Evolutionary conservation across 495 filamentous ascomycete genomes (phyloP), one percentile per base, ranked within the genome.

Genomic region (Penicillium flavigenum): DNA sequence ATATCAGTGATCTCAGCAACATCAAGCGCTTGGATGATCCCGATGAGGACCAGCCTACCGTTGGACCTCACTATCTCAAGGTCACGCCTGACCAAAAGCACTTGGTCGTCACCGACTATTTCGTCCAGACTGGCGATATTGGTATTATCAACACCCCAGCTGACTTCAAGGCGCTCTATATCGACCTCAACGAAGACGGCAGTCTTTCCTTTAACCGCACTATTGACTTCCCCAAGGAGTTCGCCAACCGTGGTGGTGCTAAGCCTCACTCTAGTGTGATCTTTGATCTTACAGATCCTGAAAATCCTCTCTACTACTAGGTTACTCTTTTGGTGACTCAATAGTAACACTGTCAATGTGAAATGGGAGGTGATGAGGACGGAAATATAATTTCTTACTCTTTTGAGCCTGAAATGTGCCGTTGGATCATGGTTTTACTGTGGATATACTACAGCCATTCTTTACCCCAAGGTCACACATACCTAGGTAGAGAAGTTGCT

Each of bases 31-130:
- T 87, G 22, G 84, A 87, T 53, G 70, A 86, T 59, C 83, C 83
- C 0, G 70, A 81, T 59, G 79, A 80, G 64, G 68, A 72, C 39
- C 83, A 87, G 60, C 81, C 81, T 24, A 82, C 78, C 54, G 75
- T 84, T 49, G 83, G 84, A 7, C 83, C 84, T 0, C 84, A 87
- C 68, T 85, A 85, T 57, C 70, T 86, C 69, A 86, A 86, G 72
- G 75, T 87, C 62, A 80, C 83, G 9, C 84, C 83, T 1, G 84
- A 86, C 64, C 80, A 84, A 71, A 81, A 81, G 72, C 81, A 87
- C 62, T 58, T 86, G 43, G 71, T 86, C 9, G 82, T 86, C 34
- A 83, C 79, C 11, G 84, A 84, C 51, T 87, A 87, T 72, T 87
- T 87, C 59, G 79, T 87, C 1, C 84, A 87, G 70, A 83, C 82